Conservation (phyloP, 1,139 yeast genomes). For the Sugiyamaella pinicola region DNA sequence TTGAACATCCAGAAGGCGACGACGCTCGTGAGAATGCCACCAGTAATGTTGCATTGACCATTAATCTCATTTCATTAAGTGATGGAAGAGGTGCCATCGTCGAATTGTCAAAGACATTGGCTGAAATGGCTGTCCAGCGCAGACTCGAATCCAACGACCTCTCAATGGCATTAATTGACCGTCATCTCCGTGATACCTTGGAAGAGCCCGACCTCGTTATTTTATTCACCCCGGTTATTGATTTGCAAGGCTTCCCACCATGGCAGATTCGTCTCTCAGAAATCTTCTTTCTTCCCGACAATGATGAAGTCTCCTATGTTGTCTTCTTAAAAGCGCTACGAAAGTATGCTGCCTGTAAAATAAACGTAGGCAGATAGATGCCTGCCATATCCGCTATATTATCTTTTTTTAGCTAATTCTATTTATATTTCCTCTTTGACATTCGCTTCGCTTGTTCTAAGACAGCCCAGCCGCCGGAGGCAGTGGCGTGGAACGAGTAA, state of each 20-base stretch:
- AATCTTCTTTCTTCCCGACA: slow-evolving; percentile 88
- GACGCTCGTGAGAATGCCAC: slow-evolving; percentile 48
- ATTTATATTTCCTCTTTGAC: not conserved
- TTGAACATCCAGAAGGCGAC: slow-evolving; percentile 61
- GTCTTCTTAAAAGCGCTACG: slow-evolving; percentile 84
- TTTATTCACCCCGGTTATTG: slow-evolving; percentile 80
- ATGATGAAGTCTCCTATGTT: slow-evolving; percentile 79
- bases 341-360: slow-evolving; percentile 75
- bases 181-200: slow-evolving; percentile 76
- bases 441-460: too few relatives aligned
- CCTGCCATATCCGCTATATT: not conserved
- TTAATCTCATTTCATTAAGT: slow-evolving; percentile 66
- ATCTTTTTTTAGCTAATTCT: not conserved
- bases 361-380: slow-evolving; percentile 74
- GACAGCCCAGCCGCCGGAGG: too few relatives aligned
- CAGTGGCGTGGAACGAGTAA: too few relatives aligned
- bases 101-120: slow-evolving; percentile 83
- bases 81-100: slow-evolving; percentile 93
- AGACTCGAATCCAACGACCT: slow-evolving; percentile 70
- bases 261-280: slow-evolving; percentile 95
- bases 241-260: slow-evolving; percentile 94
- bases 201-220: slow-evolving; percentile 88
- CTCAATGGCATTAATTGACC: slow-evolving; percentile 71
- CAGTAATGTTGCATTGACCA: slow-evolving; percentile 48
- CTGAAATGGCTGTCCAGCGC: slow-evolving; percentile 64